Base-by-base conservation (phyloP, 2,329 filamentous ascomycete species). In the Claviceps africana region DNA sequence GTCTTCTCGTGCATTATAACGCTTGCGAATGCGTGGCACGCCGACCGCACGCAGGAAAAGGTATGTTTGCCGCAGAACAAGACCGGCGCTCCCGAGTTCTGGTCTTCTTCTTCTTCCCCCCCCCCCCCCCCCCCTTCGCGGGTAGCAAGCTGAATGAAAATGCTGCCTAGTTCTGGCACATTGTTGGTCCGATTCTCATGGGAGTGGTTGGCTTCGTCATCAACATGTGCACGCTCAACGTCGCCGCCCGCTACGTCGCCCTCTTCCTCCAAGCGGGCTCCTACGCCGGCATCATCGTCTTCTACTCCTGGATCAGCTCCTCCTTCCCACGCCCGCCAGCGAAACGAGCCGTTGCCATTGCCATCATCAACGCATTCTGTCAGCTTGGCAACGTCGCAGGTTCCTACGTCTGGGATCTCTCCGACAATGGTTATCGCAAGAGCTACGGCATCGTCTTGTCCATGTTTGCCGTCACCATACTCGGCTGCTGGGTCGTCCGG, bases 361-460 rank as follows among this genome's bases (percentile, higher is more conserved):
- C 78, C 52, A 71, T 81, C 62, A 75, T 81, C 68, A 81, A 81
- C 61, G 77, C 71, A 53, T 75, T 77, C 64, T 72, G 70, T 42
- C 77, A 78, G 66, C 68, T 80, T 2, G 77, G 77, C 50, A 80
- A 79, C 59, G 71, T 79, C 0, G 79, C 79, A 0, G 80, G 80
- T 2, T 77, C 74, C 0, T 83, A 83, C 58, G 79, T 83, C 3
- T 83, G 80, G 80, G 67, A 72, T 50, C 69, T 83, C 48, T 66
- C 70, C 25, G 78, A 73, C 0, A 74, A 83, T 55, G 81, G 81
- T 0, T 83, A 73, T 68, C 73, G 80, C 56, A 75, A 78, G 67
- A 82, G 78, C 55, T 83, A 83, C 58, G 80, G 78, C 4, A 80
- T 84, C 53, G 81, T 83, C 5, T 73, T 76, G 15, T 70, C 77